Evolutionary conservation across 169 alveolate genomes (phyloP).

Genomic region (Cryptosporidium tyzzeri): DNA sequence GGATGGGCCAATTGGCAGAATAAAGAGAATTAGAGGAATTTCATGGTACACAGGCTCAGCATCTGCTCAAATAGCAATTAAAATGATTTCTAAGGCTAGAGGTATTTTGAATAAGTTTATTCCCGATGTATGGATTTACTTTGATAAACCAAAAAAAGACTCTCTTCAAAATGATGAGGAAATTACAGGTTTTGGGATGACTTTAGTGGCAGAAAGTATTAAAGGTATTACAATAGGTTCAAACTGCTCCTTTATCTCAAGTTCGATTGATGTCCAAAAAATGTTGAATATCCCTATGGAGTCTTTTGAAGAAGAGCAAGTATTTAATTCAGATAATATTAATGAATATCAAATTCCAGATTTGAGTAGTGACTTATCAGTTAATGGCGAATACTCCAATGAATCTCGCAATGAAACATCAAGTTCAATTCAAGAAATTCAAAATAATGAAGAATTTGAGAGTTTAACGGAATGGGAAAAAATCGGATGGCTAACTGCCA

Average conservation of each 20-base stretch:
- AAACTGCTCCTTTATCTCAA: slow-evolving; percentile 30
- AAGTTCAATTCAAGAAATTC: background rate
- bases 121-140: slow-evolving; percentile 91
- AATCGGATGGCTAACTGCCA: slow-evolving; percentile 77
- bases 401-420: background rate
- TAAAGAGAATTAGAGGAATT: slow-evolving; percentile 88
- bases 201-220: slow-evolving; percentile 91
- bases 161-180: slow-evolving; percentile 75
- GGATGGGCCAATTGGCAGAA: slow-evolving; percentile 84
- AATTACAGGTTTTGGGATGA: slow-evolving; percentile 86
- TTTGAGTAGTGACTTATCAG: background rate
- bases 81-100: slow-evolving; percentile 85
- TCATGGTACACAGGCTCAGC: slow-evolving; percentile 85
- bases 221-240: slow-evolving; percentile 77
- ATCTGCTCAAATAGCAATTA: slow-evolving; percentile 81
- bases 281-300: slow-evolving; percentile 1
- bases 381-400: background rate
- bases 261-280: slow-evolving; percentile 12
- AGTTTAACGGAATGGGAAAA: slow-evolving; percentile 61
- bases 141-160: slow-evolving; percentile 83
- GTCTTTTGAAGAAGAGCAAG: background rate
- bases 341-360: slow-evolving; percentile 5
- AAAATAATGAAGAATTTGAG: background rate
- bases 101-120: slow-evolving; percentile 87
- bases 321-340: background rate